Base-by-base conservation (phyloP, 2,329 filamentous ascomycete species). In the Ceratocystiopsis brevicomis region DNA sequence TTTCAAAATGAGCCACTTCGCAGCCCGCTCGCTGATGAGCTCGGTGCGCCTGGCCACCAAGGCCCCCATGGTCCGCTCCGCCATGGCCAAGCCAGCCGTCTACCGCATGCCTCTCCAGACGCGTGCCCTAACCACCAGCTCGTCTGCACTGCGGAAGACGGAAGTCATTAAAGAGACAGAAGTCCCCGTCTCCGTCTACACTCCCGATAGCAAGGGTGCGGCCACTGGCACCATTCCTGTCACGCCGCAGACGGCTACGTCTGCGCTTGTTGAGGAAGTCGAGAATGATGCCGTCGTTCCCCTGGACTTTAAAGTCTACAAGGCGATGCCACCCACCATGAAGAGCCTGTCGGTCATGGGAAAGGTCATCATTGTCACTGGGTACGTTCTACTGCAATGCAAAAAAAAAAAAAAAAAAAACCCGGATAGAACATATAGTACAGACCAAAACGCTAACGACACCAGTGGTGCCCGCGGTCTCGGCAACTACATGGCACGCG, bases 401-500 rank as follows among this genome's bases (percentile, higher is more conserved):
- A 11, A 36, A 13, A 15, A 34, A 37, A 10, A n/a, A 35, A 25
- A 34, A 18, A 5, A n/a, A 40, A 34, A 34, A 5, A 12, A n/a
- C 15, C 37, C 19, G 9, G n/a, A n/a, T 10, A 30, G 6, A 30
- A 30, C 25, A 9, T 9, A 30, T 30, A 30, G 8, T 8, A 30
- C 5, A 30, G 25, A 30, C 25, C 2, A 6, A 32, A 37, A 43
- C 53, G 43, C 53, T 63, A 49, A 64, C 51, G 44, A 32, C 16
- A 32, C 39, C 47, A 79, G 79, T 55, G 81, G 78, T 58, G 81
- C 79, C 48, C 78, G 81, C 53, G 81, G 81, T 55, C 67, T 87
- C 6, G 81, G 81, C 41, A 82, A 81, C 68, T 69, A 79, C 64
- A 86, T 86, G 77, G 80, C 81, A 40, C 74, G 78, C 48, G 81